Base-by-base conservation (phyloP, 305 asterid genomes). In the Galium porrigens region DNA sequence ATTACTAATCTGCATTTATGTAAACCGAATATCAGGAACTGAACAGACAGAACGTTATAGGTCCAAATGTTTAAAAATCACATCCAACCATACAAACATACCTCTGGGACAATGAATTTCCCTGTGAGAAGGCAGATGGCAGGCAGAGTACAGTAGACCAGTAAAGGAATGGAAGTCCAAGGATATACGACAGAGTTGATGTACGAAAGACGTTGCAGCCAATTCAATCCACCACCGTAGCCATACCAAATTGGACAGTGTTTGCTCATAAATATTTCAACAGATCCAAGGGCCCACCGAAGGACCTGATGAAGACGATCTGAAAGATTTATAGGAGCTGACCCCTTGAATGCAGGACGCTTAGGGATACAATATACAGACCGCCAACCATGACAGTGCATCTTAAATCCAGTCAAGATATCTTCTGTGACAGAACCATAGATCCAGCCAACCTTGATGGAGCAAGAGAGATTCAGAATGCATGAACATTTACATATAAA, bases 231-330 rank as follows among this genome's bases (percentile, higher is more conserved):
- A 46, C 96, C 92, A 42, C 94, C 95, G 59, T 88, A 88, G 27
- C 95, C 94, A 58, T 88, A 86, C 96, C 96, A 88, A 58, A 88
- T 78, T 6, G 94, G 96, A 51, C 95, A 88, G 70, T 86, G 94
- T 72, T 74, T 88, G 85, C 96, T 88, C 44, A 88, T 67, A 64
- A 86, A 83, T 69, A 88, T 88, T 84, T 88, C 96, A 5, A 88
- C 92, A 0, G 96, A 88, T 63, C 96, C 94, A 51, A 88, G 96
- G 39, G 94, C 96, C 96, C 96, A 88, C 70, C 96, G 70, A 61
- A 86, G 96, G 70, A 88, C 95, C 76, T 88, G 96, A 75, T 88
- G 92, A 71, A 88, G 95, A 76, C 96, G 94, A 71, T 88, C 95
- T 0, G 96, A 86, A 69, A 88, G 91, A 62, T 88, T 88, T 68